Conservation (phyloP, 208 protist species). For the Naegleria lovaniensis region DNA sequence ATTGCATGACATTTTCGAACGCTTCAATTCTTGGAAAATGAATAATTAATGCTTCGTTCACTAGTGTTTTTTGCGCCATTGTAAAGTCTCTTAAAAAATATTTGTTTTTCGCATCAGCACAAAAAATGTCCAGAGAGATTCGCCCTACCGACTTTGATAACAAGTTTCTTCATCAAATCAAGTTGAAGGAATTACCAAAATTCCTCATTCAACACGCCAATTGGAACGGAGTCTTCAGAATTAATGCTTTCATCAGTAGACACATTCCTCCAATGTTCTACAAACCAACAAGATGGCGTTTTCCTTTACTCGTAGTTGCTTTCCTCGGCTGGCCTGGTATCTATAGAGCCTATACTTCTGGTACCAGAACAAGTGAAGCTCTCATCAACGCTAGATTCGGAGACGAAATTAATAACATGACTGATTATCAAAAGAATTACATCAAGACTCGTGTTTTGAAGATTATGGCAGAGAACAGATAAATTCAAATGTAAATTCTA, state of each 20-base stretch:
- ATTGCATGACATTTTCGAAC: background rate
- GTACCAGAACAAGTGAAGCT: background rate
- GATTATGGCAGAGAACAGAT: slow-evolving; percentile 18
- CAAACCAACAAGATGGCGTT: background rate
- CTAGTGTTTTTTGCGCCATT: background rate
- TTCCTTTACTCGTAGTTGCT: background rate
- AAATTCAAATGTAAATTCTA: background rate
- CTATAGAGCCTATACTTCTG: background rate
- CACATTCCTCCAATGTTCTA: background rate
- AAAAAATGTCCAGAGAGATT: slow-evolving; percentile 8
- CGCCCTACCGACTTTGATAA: slow-evolving; percentile 5
- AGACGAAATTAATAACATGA: slow-evolving; percentile 15
- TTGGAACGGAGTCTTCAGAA: background rate
- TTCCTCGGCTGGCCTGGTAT: background rate
- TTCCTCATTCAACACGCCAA: slow-evolving; percentile 10
- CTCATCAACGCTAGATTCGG: slow-evolving; percentile 7
- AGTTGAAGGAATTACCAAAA: slow-evolving; percentile 19
- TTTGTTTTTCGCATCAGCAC: background rate
- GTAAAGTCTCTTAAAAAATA: background rate
- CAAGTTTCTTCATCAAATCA: background rate
- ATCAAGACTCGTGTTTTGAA: background rate
- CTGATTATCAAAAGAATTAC: background rate
- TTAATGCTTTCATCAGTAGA: background rate
- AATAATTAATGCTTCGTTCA: background rate
- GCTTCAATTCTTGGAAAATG: background rate